Conservation (phyloP, 805 yeast species). For the Groenewaldozyma tartarivorans region DNA sequence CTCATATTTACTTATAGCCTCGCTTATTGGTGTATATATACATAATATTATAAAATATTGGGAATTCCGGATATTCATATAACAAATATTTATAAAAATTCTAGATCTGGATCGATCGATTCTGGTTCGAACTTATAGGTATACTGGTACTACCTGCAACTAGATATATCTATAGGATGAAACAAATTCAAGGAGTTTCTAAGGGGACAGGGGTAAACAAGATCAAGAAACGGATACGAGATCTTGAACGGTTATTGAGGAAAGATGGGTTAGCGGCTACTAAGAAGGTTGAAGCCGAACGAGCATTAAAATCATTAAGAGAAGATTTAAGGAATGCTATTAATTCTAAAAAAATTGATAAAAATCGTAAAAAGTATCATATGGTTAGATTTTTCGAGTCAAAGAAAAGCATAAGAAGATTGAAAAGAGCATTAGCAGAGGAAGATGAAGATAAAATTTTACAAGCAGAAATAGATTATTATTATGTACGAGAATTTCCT, state of each 20-base stretch:
- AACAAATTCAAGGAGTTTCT: constrained; percentile 8
- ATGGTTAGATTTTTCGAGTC: constrained; percentile 88
- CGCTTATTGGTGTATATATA: too few relatives aligned
- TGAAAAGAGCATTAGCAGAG: constrained; percentile 26
- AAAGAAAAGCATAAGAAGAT: constrained; percentile 70
- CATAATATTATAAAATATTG: too few relatives aligned
- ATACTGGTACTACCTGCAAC: too few relatives aligned
- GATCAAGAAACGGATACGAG: constrained; percentile 79
- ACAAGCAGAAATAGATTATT: constrained; percentile 58
- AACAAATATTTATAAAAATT: too few relatives aligned
- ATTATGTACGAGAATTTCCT: constrained; percentile 72
- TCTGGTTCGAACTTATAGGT: too few relatives aligned
- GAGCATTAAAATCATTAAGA: constrained; percentile 58
- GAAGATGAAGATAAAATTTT: constrained; percentile 25
- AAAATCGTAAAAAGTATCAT: constrained; percentile 66
- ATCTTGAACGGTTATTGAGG: constrained; percentile 60
- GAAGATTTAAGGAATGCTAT: constrained; percentile 75
- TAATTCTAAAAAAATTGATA: constrained; percentile 49
- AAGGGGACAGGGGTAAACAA: constrained; percentile 31
- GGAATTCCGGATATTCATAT: too few relatives aligned
- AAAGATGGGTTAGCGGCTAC: constrained; percentile 53
- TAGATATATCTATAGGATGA: neutral
- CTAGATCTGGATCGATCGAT: too few relatives aligned
- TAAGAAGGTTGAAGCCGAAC: constrained; percentile 38
- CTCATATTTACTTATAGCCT: too few relatives aligned